Conservation (phyloP, 495 filamentous ascomycete genomes). For the Podospora australis region DNA sequence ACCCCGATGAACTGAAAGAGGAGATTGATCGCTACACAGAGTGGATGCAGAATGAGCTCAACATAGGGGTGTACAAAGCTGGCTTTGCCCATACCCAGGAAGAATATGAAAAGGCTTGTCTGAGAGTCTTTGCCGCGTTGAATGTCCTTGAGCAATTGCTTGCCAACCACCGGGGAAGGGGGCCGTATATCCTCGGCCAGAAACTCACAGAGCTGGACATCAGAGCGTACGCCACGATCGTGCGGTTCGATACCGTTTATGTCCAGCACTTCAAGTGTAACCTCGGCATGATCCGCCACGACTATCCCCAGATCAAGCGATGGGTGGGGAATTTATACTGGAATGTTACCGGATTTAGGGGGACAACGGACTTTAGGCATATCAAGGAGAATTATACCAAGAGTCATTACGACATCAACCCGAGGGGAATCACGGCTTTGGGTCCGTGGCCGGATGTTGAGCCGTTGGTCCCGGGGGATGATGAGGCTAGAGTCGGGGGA, state of each 20-base stretch:
- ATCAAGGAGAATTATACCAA: slow-evolving; percentile 55
- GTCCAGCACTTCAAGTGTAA: slow-evolving; percentile 96
- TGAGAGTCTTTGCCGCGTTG: too few relatives aligned
- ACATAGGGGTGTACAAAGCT: slow-evolving; percentile 43
- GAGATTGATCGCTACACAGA: slow-evolving; percentile 70
- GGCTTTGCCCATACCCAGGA: slow-evolving; percentile 57
- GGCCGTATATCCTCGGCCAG: slow-evolving; percentile 62
- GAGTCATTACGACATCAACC: slow-evolving; percentile 46
- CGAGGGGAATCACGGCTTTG: slow-evolving; percentile 52
- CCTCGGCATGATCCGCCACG: slow-evolving; percentile 70
- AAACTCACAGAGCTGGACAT: slow-evolving; percentile 76
- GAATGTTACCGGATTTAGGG: slow-evolving; percentile 50
- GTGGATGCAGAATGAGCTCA: slow-evolving; percentile 64
- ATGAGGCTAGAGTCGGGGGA: not conserved
- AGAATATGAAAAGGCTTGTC: too few relatives aligned
- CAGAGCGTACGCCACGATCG: slow-evolving; percentile 69
- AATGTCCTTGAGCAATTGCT: too few relatives aligned
- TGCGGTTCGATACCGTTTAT: slow-evolving; percentile 83
- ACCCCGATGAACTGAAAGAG: slow-evolving; percentile 50
- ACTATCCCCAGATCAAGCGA: slow-evolving; percentile 60
- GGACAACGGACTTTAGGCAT: slow-evolving; percentile 63
- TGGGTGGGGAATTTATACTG: slow-evolving; percentile 68
- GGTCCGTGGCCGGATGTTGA: slow-evolving; percentile 61
- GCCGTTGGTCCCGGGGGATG: slow-evolving; percentile 7
- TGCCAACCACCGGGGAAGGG: too few relatives aligned